Conservation (phyloP, 139 green algal species). For the Chlamydomonas sp. region DNA sequence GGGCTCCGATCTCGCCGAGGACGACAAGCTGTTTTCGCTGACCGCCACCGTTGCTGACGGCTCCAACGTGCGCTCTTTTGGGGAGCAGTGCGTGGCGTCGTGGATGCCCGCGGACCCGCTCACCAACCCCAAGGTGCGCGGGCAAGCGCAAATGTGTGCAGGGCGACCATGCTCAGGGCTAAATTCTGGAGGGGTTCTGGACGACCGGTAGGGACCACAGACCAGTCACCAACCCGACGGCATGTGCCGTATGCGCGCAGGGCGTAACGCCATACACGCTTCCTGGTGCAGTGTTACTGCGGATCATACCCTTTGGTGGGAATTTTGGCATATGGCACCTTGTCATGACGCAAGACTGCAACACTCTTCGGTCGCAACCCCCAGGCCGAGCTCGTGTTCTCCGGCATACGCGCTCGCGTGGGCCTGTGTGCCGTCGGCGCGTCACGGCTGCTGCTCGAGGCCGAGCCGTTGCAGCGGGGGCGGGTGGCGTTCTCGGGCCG, state of each 20-base stretch:
- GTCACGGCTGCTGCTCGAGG: not conserved
- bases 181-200: no score
- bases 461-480: slow-evolving; percentile 1
- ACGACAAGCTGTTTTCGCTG: slow-evolving; percentile 21
- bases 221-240: no score
- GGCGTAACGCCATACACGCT: no score
- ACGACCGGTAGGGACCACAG: no score
- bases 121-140: not conserved
- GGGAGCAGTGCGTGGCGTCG: slow-evolving; percentile 28
- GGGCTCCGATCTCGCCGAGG: not conserved
- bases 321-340: no score
- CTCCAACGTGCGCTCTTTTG: slow-evolving; percentile 18
- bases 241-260: no score
- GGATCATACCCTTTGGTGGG: no score
- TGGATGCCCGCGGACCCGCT: slow-evolving; percentile 1
- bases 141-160: not conserved
- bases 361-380: not conserved
- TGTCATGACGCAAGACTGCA: no score
- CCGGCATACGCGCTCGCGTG: slow-evolving; percentile 27
- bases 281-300: no score
- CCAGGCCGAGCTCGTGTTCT: slow-evolving; percentile 14
- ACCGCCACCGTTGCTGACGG: not conserved
- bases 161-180: not conserved
- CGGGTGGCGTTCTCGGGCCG: slow-evolving; percentile 8
- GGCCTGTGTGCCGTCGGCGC: slow-evolving; percentile 24